Base-by-base conservation (phyloP, 192 early-diverging fungal genomes). In the Coemansia sp. region DNA sequence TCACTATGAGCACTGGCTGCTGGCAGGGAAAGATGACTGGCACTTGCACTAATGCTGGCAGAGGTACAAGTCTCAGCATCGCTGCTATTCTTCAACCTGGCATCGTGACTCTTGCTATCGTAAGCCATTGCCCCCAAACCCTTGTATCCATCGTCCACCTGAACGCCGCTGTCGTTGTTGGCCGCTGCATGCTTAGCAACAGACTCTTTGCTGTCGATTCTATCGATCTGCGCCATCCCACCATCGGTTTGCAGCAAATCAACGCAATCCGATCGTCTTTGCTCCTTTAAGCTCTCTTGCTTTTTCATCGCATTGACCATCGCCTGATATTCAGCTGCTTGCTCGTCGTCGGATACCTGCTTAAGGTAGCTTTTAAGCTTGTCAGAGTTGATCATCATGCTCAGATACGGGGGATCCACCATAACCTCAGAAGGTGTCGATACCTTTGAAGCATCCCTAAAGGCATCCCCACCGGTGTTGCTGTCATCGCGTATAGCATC, bases 121-220 rank as follows among this genome's bases (percentile, higher is more conserved):
- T 28, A 35, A 45, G 3, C 18, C 28, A 59, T 37, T 8, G 57
- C 33, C 17, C 64, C 15, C 43, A 20, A 11, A 55, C 51, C 37
- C 57, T 38, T 22, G 34, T 38, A 15, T 34, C 35, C 52, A 9
- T 58, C 41, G 54, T 71, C 62, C 1, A 83, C 67, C 32, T 68
- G 61, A 15, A 83, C 70, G 14, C 81, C 81, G 67, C 81, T 83
- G 52, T 83, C 76, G 61, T 83, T 72, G 28, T 53, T 32, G 32
- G 64, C 15, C 17, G 11, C 52, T n/a, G 12, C 8, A 34, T 5
- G 17, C 8, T 65, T 34, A 11, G 35, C 17, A 15, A 3, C 14
- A 48, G 45, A 12, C 1, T 48, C 45, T 48, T 48, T 48, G 45
- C 45, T 12, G 14, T 12, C 14, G 17, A 1, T 15, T 8, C 12